phyloP scores from a whole-genome alignment of 2,329 filamentous ascomycete species.

The Cercospora canescens region DNA sequence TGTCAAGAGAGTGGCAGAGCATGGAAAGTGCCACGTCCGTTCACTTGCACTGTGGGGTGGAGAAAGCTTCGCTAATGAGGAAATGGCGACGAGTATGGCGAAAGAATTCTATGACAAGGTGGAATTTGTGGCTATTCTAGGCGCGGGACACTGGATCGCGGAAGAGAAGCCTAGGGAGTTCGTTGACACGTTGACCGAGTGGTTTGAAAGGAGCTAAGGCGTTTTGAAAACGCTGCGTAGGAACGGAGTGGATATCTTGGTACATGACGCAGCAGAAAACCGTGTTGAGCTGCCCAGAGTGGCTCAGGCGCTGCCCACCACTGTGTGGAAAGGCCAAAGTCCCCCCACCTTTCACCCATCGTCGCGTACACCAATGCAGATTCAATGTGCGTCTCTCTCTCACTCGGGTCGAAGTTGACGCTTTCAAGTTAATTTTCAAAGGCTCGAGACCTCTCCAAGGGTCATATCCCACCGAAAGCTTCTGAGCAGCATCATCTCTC shows the following conservation, averaged over 20 bases:
- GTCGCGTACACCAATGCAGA: not conserved
- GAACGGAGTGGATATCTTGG: too few relatives aligned
- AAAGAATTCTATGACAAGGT: conserved; percentile 37
- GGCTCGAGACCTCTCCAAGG: too few relatives aligned
- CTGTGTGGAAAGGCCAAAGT: not conserved
- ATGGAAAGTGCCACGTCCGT: conserved; percentile 30
- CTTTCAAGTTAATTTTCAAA: too few relatives aligned
- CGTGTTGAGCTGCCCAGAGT: not conserved
- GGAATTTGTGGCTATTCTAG: conserved; percentile 28
- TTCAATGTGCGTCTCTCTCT: too few relatives aligned
- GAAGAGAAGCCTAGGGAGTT: conserved; percentile 44
- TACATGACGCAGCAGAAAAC: not conserved
- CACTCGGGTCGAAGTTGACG: too few relatives aligned
- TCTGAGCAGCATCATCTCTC: not conserved
- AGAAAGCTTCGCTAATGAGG: conserved; percentile 32
- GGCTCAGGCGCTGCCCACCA: not conserved
- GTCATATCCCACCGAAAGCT: not conserved
- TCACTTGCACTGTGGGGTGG: conserved; percentile 36
- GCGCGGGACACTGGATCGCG: conserved; percentile 39
- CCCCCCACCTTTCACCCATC: not conserved
- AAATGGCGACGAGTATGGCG: conserved; percentile 27
- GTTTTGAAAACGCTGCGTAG: too few relatives aligned
- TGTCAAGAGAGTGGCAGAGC: conserved; percentile 12
- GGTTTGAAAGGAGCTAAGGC: conserved; percentile 27
- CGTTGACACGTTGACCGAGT: conserved; percentile 34